Percentiles rank a stretch among this genome's conserved stretches.
These are phyloP conservation scores for Escovopsis sp. DNA, from an alignment of 2,329 filamentous ascomycete genomes.

Conservation along the genomic window DNA sequence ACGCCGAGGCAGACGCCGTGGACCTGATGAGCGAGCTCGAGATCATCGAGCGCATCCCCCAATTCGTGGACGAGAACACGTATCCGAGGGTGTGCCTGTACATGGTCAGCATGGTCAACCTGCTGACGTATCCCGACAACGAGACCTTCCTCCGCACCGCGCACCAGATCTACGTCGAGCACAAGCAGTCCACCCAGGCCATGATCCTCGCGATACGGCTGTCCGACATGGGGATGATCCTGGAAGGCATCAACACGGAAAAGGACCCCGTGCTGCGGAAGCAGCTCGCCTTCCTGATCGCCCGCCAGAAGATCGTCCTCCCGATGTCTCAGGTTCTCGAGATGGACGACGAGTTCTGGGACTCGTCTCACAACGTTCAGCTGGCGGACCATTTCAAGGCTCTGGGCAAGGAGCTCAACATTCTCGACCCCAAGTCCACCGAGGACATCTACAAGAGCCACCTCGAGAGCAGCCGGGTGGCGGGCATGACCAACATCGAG, in stretches of 20 bases:
- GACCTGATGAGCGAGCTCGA: slow-evolving; percentile 94
- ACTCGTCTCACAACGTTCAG: slow-evolving; percentile 77
- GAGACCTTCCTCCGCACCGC: slow-evolving; percentile 87
- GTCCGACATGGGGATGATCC: slow-evolving; percentile 74
- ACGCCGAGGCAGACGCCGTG: slow-evolving; percentile 94
- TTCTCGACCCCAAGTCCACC: slow-evolving; percentile 88
- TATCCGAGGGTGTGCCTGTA: slow-evolving; percentile 89
- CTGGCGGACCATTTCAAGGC: slow-evolving; percentile 87
- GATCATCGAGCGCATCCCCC: slow-evolving; percentile 82
- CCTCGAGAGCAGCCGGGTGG: slow-evolving; percentile 84
- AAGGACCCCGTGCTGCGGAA: slow-evolving; percentile 72
- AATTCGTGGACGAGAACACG: slow-evolving; percentile 86
- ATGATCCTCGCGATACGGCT: slow-evolving; percentile 88
- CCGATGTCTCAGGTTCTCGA: slow-evolving; percentile 50
- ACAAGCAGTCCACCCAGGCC: slow-evolving; percentile 85
- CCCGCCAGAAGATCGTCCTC: slow-evolving; percentile 76
- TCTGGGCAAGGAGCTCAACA: slow-evolving; percentile 88
- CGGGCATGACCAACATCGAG: slow-evolving; percentile 85
- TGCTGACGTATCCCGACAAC: slow-evolving; percentile 95
- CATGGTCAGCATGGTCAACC: slow-evolving; percentile 97
- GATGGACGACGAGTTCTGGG: slow-evolving; percentile 59
- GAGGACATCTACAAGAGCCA: slow-evolving; percentile 99
- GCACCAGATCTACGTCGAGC: slow-evolving; percentile 83
- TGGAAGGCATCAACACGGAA: slow-evolving; percentile 64
- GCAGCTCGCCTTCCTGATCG: slow-evolving; percentile 86